These are phyloP conservation scores for Austropuccinia psidii DNA, from an alignment of 1,284 basidiomycete species.

Conservation along the genomic window DNA sequence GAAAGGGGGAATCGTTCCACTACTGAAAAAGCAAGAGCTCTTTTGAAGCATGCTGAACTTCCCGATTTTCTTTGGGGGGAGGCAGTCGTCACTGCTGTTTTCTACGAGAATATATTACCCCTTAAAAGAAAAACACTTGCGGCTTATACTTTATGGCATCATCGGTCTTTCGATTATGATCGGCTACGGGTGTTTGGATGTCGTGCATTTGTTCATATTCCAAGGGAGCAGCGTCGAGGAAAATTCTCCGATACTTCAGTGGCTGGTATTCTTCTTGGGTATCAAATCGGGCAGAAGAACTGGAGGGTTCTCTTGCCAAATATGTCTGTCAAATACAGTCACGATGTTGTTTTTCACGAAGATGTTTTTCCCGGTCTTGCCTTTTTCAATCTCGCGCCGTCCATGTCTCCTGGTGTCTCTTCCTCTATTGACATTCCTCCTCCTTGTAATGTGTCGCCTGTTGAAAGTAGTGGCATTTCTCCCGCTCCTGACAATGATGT, in stretches of 20 bases:
- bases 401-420: too few relatives aligned
- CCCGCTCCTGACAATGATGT: too few relatives aligned
- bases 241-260: neutral
- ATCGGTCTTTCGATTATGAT: neutral
- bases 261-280: neutral
- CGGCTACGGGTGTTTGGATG: neutral
- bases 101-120: too few relatives aligned
- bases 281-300: constrained; percentile 1
- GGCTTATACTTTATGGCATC: neutral
- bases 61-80: too few relatives aligned
- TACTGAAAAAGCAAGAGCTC: too few relatives aligned
- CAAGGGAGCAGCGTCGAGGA: neutral
- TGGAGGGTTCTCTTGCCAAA: neutral
- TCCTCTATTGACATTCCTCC: too few relatives aligned
- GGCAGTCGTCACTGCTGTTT: too few relatives aligned
- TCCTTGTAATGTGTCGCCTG: too few relatives aligned
- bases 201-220: neutral
- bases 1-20: constrained; percentile 45
- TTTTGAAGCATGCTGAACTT: too few relatives aligned
- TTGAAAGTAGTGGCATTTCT: too few relatives aligned
- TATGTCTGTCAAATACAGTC: neutral
- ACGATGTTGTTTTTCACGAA: neutral
- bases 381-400: too few relatives aligned
- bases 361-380: constrained; percentile 1
- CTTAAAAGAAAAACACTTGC: too few relatives aligned